A percentile compares a stretch with the other conserved stretches of the same genome.
These are phyloP conservation scores for Aaosphaeria arxii DNA, from an alignment of 2,329 filamentous ascomycete species.

Conservation along the genomic window DNA sequence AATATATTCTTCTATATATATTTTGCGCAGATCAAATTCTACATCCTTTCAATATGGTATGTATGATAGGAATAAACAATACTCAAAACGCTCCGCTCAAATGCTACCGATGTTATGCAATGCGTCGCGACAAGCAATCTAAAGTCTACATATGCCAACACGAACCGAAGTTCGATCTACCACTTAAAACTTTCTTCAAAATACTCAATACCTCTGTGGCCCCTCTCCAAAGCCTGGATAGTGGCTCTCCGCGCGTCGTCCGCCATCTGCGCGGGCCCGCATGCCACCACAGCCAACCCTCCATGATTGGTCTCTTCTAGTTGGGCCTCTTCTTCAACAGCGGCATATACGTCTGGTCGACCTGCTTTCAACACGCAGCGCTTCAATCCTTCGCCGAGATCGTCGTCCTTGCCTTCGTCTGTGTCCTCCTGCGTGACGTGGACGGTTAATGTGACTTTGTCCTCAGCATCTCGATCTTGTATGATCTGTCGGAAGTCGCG, in stretches of 20 bases:
- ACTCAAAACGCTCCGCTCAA: no score
- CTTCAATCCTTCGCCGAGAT: slow-evolving; percentile 11
- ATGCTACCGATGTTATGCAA: no score
- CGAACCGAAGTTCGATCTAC: slow-evolving; percentile 8
- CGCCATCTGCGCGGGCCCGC: slow-evolving; percentile 46
- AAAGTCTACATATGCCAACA: no score
- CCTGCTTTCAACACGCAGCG: slow-evolving; percentile 27
- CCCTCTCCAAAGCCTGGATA: slow-evolving; percentile 28
- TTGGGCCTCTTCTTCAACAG: slow-evolving; percentile 33
- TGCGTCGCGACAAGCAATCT: no score
- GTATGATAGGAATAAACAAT: no score
- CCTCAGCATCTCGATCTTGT: background rate
- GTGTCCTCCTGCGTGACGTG: slow-evolving; percentile 3
- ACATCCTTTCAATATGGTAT: no score
- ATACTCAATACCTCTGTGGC: slow-evolving; percentile 37
- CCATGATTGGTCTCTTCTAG: slow-evolving; percentile 18
- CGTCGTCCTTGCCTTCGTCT: slow-evolving; percentile 19
- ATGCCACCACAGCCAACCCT: slow-evolving; percentile 41
- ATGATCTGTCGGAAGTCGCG: slow-evolving; percentile 14
- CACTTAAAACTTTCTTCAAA: slow-evolving; percentile 51
- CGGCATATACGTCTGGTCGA: slow-evolving; percentile 37
- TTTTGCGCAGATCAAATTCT: no score
- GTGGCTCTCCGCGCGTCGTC: slow-evolving; percentile 43
- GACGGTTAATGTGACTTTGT: background rate
- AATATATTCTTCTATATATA: no score